phyloP scores from a whole-genome alignment of 2,329 filamentous ascomycete genomes.

The Ceratocystis eucalypticola region DNA sequence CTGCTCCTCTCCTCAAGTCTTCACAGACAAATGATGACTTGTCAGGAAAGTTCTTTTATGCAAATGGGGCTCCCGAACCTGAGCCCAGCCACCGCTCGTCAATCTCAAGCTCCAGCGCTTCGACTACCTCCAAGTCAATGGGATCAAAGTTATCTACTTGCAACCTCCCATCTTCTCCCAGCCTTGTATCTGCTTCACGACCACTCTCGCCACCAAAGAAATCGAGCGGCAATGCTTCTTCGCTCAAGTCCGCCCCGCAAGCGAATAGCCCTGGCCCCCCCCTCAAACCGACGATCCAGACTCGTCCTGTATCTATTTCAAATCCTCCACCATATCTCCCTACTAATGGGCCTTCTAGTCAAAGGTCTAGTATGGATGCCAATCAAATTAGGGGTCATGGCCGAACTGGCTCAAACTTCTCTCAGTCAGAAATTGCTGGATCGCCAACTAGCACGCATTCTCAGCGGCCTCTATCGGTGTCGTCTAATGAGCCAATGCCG shows the following conservation, averaged over 20 bases:
- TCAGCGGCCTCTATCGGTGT: conserved; percentile 23
- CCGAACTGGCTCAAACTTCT: conserved; percentile 13
- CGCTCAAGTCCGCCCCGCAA: conserved; percentile 10
- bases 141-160: conserved; percentile 30
- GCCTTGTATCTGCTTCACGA: conserved; percentile 11
- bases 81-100: conserved; percentile 29
- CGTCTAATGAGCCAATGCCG: conserved; percentile 8
- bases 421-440: conserved; percentile 9
- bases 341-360: conserved; percentile 5
- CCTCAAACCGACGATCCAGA: conserved; percentile 13
- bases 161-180: conserved; percentile 18
- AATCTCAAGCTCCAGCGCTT: conserved; percentile 34
- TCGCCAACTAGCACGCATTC: conserved; percentile 5
- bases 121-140: conserved; percentile 30
- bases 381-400: conserved; percentile 10
- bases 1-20: conserved; percentile 12
- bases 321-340: conserved; percentile 17
- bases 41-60: conserved; percentile 59
- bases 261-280: conserved; percentile 8
- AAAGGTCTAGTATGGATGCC: conserved; percentile 13
- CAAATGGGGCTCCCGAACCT: conserved; percentile 47
- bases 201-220: conserved; percentile 18
- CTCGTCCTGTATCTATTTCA: conserved; percentile 15
- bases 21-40: conserved; percentile 18
- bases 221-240: background rate